Evolutionary conservation across 805 yeast genomes (phyloP).

Genomic region (Zygosaccharomyces siamensis): DNA sequence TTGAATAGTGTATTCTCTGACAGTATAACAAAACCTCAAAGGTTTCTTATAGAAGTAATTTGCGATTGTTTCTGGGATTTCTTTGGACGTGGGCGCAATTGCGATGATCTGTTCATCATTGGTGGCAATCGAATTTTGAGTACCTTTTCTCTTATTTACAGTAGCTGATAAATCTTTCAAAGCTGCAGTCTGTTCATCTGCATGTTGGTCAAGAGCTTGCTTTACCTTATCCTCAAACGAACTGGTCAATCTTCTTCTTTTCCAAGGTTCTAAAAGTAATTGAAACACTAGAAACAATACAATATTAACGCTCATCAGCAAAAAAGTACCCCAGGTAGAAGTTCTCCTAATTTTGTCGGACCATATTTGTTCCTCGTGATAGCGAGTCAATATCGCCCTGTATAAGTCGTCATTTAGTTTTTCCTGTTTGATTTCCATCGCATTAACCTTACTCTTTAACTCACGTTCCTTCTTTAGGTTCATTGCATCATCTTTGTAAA

Average conservation of each 20-base stretch:
- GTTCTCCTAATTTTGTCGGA: conserved; percentile 92
- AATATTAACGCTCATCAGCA: conserved; percentile 82
- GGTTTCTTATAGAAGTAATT: neutral
- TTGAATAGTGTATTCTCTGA: neutral
- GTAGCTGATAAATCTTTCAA: conserved; percentile 22
- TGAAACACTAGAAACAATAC: conserved; percentile 76
- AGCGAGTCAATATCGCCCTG: conserved; percentile 75
- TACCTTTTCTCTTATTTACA: conserved; percentile 10
- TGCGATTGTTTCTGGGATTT: neutral
- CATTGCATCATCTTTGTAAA: conserved; percentile 76
- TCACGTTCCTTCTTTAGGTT: conserved; percentile 57
- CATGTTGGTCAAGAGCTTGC: conserved; percentile 41
- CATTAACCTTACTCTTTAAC: conserved; percentile 45
- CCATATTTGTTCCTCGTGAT: conserved; percentile 98
- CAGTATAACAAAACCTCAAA: neutral
- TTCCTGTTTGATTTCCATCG: conserved; percentile 60
- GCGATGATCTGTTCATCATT: neutral
- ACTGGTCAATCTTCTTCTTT: conserved; percentile 70
- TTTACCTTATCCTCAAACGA: conserved; percentile 80
- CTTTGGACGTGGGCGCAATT: neutral
- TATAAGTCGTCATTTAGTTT: conserved; percentile 63
- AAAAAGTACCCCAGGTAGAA: conserved; percentile 95
- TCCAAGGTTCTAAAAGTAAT: conserved; percentile 91
- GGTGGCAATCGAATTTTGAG: neutral
- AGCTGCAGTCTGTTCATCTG: conserved; percentile 28